Evolutionary conservation across 257 asterid species (phyloP).

Genomic region (Solanum chiquidenum): DNA sequence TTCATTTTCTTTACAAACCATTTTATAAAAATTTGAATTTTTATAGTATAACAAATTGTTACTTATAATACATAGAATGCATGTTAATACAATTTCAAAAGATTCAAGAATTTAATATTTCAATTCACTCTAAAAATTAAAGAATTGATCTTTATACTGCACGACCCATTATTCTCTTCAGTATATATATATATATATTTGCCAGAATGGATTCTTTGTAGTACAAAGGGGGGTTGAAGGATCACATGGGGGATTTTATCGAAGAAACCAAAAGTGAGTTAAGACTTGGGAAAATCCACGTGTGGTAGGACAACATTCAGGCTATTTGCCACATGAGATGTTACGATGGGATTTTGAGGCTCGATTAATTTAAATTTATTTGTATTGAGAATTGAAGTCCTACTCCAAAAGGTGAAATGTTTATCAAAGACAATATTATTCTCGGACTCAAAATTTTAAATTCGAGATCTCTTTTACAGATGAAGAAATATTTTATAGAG

Average conservation of each 20-base stretch:
- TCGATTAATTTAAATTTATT: background rate
- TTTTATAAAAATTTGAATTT: no score
- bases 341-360: background rate
- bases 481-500: background rate
- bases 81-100: background rate
- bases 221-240: background rate
- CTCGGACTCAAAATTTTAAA: fast-evolving
- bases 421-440: background rate
- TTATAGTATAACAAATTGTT: background rate
- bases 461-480: background rate
- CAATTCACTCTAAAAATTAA: background rate
- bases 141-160: background rate
- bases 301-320: background rate
- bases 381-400: background rate
- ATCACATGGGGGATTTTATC: background rate
- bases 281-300: background rate
- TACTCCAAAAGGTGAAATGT: background rate
- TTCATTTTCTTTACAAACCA: background rate
- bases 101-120: background rate
- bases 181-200: background rate
- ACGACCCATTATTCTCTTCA: background rate
- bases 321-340: conserved; percentile 7
- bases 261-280: background rate
- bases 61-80: background rate
- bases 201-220: background rate